A percentile compares a stretch with the other conserved stretches of the same genome.
Evolutionary conservation across 805 yeast genomes (phyloP).

Genomic region (Ascoidea tarda): DNA sequence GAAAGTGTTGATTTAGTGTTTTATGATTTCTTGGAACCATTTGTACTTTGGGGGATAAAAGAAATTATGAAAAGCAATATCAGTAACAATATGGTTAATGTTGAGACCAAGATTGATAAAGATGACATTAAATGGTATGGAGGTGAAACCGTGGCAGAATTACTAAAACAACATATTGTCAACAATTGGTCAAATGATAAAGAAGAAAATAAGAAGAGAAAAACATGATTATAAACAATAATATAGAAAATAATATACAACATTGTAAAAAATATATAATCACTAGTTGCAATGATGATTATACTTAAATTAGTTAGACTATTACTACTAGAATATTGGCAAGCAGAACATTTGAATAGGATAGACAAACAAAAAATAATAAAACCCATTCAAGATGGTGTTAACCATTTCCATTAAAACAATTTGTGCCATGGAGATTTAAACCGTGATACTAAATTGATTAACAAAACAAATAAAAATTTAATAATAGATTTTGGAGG

Average conservation of each 20-base stretch:
- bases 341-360: too few species aligned
- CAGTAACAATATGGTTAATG: constrained; percentile 13
- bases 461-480: too few species aligned
- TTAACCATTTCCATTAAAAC: too few species aligned
- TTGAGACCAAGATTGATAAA: constrained; percentile 3
- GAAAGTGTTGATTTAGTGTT: constrained; percentile 53
- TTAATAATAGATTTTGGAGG: too few species aligned
- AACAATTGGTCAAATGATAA: constrained; percentile 17
- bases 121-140: constrained; percentile 25
- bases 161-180: constrained; percentile 27
- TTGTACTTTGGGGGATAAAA: constrained; percentile 29
- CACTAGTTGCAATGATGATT: neutral
- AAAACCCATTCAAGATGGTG: too few species aligned
- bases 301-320: too few species aligned
- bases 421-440: too few species aligned
- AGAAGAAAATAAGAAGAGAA: neutral
- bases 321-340: too few species aligned
- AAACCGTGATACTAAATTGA: too few species aligned
- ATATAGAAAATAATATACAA: neutral
- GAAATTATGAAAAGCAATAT: too few species aligned
- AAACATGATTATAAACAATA: neutral
- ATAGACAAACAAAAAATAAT: too few species aligned
- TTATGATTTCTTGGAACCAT: constrained; percentile 57
- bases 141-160: constrained; percentile 27
- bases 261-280: neutral